Base-by-base conservation (phyloP, 2,329 filamentous ascomycete genomes). In the Nemania abortiva region DNA sequence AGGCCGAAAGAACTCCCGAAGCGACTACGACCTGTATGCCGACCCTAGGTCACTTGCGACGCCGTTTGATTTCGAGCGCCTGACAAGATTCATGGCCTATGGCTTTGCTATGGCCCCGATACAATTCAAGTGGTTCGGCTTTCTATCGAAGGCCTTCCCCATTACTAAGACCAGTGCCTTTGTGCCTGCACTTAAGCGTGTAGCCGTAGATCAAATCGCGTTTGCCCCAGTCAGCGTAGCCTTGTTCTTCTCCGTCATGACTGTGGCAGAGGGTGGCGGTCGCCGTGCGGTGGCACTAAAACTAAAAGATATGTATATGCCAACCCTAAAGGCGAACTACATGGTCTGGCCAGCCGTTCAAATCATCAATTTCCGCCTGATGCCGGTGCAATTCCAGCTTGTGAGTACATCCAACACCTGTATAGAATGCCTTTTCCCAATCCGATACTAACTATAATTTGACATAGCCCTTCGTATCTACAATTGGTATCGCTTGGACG, bases 41-140 rank as follows among this genome's bases (percentile, higher is more conserved):
- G 85, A 89, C 37, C 87, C 87, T 34, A 88, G 86, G 74, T 77
- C 80, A 11, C 86, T 91, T 0, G 92, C 94, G 31, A 92, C 94
- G 2, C 90, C 94, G 0, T 98, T 99, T 78, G 95, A 99, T 82
- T 98, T 98, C 77, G 96, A 98, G 83, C 90, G 96, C 57, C 85
- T 98, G 71, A 95, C 93, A 1, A 88, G 96, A 56, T 99, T 98
- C 84, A 98, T 98, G 94, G 92, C 93, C 5, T 99, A 98, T 80
- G 94, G 94, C 79, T 98, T 98, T 83, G 88, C 92, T 78, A 98
- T 98, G 94, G 94, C 96, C 4, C 96, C 96, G 0, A 77, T 98
- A 37, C 95, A 98, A 81, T 97, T 97, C 84, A 91, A 93, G 79
- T 99, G 96, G 96, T 98, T 98, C 82, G 88, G 89, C 60, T 95